Conservation (phyloP, 2,329 filamentous ascomycete species). For the Penicillium fuscoglaucum region DNA sequence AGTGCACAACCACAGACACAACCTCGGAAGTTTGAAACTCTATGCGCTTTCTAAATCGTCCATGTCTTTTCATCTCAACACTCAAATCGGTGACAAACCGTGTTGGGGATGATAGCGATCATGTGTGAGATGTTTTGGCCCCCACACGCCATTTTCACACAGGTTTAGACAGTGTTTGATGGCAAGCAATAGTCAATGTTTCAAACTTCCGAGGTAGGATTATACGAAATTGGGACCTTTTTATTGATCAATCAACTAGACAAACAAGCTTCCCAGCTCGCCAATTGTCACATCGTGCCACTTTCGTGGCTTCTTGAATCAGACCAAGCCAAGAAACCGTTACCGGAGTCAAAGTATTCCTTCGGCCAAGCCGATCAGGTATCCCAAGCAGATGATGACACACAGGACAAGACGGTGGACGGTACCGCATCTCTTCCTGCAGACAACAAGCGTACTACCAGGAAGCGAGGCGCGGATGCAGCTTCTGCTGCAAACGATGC, state of each 20-base stretch:
- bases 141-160: no score
- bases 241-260: constrained; percentile 53
- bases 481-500: neutral
- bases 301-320: constrained; percentile 65
- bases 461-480: neutral
- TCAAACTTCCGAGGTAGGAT: neutral
- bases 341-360: constrained; percentile 43
- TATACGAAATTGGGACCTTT: fast-evolving
- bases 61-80: fast-evolving
- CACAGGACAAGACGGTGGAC: constrained; percentile 26
- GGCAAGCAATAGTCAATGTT: neutral
- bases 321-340: constrained; percentile 43
- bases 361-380: constrained; percentile 23
- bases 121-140: neutral
- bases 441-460: neutral
- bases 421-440: neutral
- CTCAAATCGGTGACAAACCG: neutral
- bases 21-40: neutral
- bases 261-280: constrained; percentile 48
- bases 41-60: no score
- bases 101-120: neutral
- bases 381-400: constrained; percentile 13
- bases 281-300: constrained; percentile 57
- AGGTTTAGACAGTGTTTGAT: neutral
- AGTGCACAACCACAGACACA: constrained; percentile 8